Evolutionary conservation across 2,329 filamentous ascomycete genomes (phyloP).

Genomic region (Ophidiomyces ophidiicola): DNA sequence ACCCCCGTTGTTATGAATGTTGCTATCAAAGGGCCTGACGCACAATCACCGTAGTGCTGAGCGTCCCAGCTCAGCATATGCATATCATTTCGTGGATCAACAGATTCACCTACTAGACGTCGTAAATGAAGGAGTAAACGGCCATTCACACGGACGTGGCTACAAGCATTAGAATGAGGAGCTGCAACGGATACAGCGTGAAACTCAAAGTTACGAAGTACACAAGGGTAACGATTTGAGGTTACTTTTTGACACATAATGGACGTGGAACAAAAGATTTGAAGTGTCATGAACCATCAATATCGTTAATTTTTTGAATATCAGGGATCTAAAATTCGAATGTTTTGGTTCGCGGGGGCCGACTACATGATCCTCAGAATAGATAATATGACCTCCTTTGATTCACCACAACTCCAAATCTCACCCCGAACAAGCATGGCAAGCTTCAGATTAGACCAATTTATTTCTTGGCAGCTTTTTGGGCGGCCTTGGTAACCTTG

Average conservation of each 20-base stretch:
- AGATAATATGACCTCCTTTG: slow-evolving; percentile 5
- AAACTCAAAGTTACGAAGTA: too few species aligned
- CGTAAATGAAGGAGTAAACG: too few species aligned
- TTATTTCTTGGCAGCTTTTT: slow-evolving; percentile 66
- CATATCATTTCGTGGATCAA: too few species aligned
- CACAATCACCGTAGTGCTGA: too few species aligned
- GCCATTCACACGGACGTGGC: too few species aligned
- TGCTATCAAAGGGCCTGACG: too few species aligned
- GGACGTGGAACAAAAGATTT: neutral
- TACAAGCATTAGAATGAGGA: too few species aligned
- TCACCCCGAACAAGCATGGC: slow-evolving; percentile 7
- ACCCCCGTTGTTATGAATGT: too few species aligned
- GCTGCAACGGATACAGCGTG: neutral
- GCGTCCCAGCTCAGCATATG: too few species aligned
- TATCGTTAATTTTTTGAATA: slow-evolving; percentile 14
- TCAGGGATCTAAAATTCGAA: slow-evolving; percentile 14
- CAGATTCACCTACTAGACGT: too few species aligned
- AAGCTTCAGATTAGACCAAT: slow-evolving; percentile 15
- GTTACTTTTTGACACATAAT: neutral
- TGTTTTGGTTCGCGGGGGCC: slow-evolving; percentile 9
- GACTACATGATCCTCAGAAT: slow-evolving; percentile 5
- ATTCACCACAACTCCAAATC: slow-evolving; percentile 12
- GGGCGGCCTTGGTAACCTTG: slow-evolving; percentile 53
- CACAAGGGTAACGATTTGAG: neutral
- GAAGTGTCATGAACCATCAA: slow-evolving; percentile 10